Evolutionary conservation across 208 protist genomes (phyloP).

Genomic region (Crithidia thermophila): DNA sequence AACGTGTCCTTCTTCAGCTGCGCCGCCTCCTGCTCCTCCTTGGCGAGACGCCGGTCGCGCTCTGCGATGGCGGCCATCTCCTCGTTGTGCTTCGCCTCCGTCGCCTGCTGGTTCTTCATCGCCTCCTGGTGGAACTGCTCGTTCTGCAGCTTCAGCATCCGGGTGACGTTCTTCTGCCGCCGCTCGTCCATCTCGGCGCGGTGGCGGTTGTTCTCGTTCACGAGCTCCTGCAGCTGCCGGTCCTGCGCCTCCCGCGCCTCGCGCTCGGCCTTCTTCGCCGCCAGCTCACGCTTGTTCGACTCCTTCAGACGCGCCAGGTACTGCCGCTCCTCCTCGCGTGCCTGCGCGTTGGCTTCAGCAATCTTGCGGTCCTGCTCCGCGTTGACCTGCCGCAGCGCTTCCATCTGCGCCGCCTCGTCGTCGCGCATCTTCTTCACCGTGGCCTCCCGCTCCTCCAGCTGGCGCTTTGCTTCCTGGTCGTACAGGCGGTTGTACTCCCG

Average conservation of each 20-base stretch:
- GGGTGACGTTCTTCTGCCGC: constrained; percentile 55
- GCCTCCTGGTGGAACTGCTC: constrained; percentile 56
- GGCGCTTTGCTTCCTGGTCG: constrained; percentile 61
- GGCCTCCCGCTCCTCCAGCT: constrained; percentile 61
- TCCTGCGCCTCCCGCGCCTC: constrained; percentile 56
- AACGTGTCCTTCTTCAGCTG: constrained; percentile 63
- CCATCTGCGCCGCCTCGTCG: constrained; percentile 54
- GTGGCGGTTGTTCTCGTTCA: constrained; percentile 56
- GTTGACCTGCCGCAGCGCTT: constrained; percentile 50
- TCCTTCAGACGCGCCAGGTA: constrained; percentile 70
- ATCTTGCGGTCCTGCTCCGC: constrained; percentile 42
- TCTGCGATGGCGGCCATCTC: constrained; percentile 60
- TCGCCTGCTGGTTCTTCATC: constrained; percentile 34
- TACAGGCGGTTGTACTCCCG: constrained; percentile 65
- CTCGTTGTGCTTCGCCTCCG: constrained; percentile 43
- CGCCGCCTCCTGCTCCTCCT: constrained; percentile 55
- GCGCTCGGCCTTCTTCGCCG: constrained; percentile 40
- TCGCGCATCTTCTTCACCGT: constrained; percentile 49
- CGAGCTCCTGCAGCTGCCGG: constrained; percentile 39
- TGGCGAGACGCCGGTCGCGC: constrained; percentile 56
- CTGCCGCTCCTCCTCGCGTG: constrained; percentile 44
- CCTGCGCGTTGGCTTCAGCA: constrained; percentile 51
- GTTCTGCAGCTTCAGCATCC: constrained; percentile 67
- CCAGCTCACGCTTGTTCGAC: constrained; percentile 66
- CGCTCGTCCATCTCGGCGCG: constrained; percentile 65